Conservation (phyloP, 2,329 filamentous ascomycete species). For the Phyllosticta citribraziliensis region DNA sequence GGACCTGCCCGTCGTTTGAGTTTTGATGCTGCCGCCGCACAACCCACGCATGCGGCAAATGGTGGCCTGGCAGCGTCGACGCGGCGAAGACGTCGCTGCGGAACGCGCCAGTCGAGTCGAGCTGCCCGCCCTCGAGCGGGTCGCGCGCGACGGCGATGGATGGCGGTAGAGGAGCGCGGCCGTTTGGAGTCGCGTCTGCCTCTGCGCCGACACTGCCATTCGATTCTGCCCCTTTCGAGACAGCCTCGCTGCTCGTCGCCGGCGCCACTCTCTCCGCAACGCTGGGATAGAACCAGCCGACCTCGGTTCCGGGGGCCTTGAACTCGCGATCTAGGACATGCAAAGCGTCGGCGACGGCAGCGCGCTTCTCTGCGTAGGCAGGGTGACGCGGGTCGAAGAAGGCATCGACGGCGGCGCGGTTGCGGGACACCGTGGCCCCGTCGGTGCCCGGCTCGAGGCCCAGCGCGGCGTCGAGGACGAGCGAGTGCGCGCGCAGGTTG, state of each 20-base stretch:
- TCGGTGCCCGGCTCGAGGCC: conserved; percentile 16
- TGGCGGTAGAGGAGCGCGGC: no score
- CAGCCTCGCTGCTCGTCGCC: no score
- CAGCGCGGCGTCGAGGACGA: conserved; percentile 24
- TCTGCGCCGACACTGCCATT: not conserved
- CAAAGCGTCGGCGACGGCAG: conserved; percentile 15
- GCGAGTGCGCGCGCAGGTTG: conserved; percentile 21
- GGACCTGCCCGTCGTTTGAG: conserved; percentile 4
- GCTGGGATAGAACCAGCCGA: conserved; percentile 27
- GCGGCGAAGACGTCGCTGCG: conserved; percentile 15
- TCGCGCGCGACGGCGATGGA: no score
- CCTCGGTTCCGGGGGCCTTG: conserved; percentile 23
- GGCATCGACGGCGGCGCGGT: conserved; percentile 15
- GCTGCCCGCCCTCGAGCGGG: conserved; percentile 17
- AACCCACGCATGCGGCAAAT: conserved; percentile 24
- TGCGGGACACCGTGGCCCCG: conserved; percentile 13
- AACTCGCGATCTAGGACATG: conserved; percentile 24
- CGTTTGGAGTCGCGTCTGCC: no score
- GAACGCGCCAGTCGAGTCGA: conserved; percentile 13
- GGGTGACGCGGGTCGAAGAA: conserved; percentile 18
- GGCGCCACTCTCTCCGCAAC: conserved; percentile 13
- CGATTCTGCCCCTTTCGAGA: not conserved
- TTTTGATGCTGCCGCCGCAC: conserved; percentile 1
- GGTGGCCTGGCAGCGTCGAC: conserved; percentile 23
- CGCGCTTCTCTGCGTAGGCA: conserved; percentile 13